These are phyloP conservation scores for Aspergillus ruber DNA, from an alignment of 2,329 filamentous ascomycete genomes.

Conservation along the genomic window DNA sequence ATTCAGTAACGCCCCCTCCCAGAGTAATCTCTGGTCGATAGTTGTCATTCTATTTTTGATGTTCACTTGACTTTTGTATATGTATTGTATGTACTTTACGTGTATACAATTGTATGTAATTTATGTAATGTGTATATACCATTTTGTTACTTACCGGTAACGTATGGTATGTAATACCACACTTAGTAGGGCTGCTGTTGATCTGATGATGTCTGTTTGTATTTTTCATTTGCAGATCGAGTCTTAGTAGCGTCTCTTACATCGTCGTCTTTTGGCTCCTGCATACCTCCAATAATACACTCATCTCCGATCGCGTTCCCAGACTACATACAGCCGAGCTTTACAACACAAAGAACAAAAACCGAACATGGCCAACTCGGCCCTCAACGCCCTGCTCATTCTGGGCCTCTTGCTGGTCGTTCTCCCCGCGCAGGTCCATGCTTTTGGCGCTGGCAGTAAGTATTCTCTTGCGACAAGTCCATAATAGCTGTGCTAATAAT, in stretches of 20 bases:
- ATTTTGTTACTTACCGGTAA: background rate
- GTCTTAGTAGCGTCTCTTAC: no score
- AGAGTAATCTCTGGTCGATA: no score
- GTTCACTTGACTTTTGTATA: background rate
- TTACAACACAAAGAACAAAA: background rate
- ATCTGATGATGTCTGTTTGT: background rate
- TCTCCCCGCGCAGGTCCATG: constrained; percentile 33
- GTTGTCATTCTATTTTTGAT: background rate
- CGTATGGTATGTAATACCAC: background rate
- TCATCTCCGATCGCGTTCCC: no score
- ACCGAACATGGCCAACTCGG: constrained; percentile 10
- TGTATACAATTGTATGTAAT: background rate
- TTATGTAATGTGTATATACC: background rate
- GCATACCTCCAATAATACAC: no score
- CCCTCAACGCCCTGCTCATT: constrained; percentile 28
- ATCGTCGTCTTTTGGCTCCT: no score
- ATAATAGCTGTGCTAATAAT: background rate
- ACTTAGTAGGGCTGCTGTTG: background rate
- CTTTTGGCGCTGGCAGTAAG: constrained; percentile 42
- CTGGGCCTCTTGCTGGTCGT: constrained; percentile 32
- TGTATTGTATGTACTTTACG: background rate
- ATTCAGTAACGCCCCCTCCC: background rate
- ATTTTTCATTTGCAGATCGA: no score
- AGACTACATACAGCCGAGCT: background rate
- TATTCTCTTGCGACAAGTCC: constrained; percentile 8